Conservation (phyloP, 345 rosid genomes). For the Euphorbia pulcherrima region DNA sequence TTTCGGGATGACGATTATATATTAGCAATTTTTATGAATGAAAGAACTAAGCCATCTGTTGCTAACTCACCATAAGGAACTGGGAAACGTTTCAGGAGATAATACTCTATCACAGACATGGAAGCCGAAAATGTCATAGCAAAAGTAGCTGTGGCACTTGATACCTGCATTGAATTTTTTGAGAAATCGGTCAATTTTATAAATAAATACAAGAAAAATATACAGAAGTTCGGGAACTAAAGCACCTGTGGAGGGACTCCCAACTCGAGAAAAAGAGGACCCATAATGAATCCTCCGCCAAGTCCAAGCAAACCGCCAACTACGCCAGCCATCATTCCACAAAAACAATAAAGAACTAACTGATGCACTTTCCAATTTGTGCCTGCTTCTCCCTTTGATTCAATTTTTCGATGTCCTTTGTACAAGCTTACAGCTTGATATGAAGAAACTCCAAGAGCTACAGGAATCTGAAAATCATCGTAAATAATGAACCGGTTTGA, state of each 20-base stretch:
- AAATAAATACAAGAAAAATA: background rate
- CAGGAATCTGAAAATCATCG: conserved; percentile 47
- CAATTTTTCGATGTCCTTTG: conserved; percentile 54
- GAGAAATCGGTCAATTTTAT: background rate
- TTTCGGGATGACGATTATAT: background rate
- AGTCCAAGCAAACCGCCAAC: conserved; percentile 79
- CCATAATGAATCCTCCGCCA: conserved; percentile 82
- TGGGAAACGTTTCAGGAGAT: conserved; percentile 76
- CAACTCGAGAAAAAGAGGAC: conserved; percentile 69
- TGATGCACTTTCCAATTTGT: conserved; percentile 38
- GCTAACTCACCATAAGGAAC: conserved; percentile 66
- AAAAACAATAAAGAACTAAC: conserved; percentile 48
- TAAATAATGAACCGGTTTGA: conserved; percentile 6
- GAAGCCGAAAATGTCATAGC: conserved; percentile 87
- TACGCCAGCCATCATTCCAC: conserved; percentile 60
- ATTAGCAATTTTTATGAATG: background rate
- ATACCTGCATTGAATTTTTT: conserved; percentile 35
- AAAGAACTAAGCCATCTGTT: background rate
- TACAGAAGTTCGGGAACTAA: background rate
- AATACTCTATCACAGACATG: conserved; percentile 79
- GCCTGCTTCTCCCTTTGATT: conserved; percentile 54
- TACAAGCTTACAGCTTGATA: conserved; percentile 65
- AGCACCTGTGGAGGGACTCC: conserved; percentile 74
- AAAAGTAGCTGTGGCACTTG: conserved; percentile 85
- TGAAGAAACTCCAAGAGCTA: conserved; percentile 56